Evolutionary conservation across 345 rosid species (phyloP).

Genomic region (Acer saccharum): DNA sequence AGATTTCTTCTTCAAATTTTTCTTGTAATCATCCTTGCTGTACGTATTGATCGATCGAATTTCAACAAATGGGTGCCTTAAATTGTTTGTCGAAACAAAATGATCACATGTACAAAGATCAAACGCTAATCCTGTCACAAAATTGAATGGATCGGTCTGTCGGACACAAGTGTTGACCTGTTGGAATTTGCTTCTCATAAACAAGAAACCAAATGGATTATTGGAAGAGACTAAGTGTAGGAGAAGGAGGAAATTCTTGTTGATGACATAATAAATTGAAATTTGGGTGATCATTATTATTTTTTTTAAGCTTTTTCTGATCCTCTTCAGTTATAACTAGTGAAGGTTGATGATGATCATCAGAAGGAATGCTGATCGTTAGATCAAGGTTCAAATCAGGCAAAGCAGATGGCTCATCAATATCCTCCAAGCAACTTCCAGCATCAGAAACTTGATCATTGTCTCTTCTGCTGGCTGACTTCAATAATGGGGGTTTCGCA

Average conservation of each 20-base stretch:
- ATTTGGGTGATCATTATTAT: not conserved
- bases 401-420: conserved; percentile 9
- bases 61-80: not conserved
- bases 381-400: conserved; percentile 61
- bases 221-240: conserved; percentile 28
- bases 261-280: not conserved
- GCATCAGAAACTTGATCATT: conserved; percentile 41
- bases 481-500: not conserved
- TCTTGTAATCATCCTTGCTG: not conserved
- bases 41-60: not conserved
- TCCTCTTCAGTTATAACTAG: conserved; percentile 3
- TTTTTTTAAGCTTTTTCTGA: not conserved
- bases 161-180: not conserved
- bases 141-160: not conserved
- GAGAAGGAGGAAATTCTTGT: not conserved
- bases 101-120: not conserved
- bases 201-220: not conserved
- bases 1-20: too few species aligned
- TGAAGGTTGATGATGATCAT: not conserved
- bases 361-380: conserved; percentile 11
- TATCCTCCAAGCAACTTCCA: conserved; percentile 39
- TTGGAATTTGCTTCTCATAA: not conserved
- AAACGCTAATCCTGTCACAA: not conserved
- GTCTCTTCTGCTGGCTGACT: not conserved
- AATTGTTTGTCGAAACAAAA: not conserved